Base-by-base conservation (phyloP, 192 early-diverging fungal species). In the Coemansia sp. region DNA sequence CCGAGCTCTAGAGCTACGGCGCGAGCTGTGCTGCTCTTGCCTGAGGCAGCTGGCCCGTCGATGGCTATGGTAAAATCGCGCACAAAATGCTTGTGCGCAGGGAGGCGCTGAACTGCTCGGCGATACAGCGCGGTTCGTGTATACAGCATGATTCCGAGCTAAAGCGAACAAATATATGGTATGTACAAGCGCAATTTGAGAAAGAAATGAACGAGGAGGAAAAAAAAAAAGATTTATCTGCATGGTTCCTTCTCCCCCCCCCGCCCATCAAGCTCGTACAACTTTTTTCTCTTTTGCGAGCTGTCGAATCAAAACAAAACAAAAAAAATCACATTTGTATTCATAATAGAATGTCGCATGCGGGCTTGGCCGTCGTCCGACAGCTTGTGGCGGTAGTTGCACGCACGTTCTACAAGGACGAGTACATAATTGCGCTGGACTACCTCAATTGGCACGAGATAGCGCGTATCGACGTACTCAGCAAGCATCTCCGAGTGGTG, bases 331-430 rank as follows among this genome's bases (percentile, higher is more conserved):
- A n/a, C n/a, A n/a, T n/a, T n/a, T n/a, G n/a, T n/a, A n/a, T n/a
- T n/a, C n/a, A n/a, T n/a, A n/a, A n/a, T n/a, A n/a, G n/a, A n/a
- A 76, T 76, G 80, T 71, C 74, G 29, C 68, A 74, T 45, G 74
- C 77, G 27, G 62, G 71, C 6, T 29, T 81, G 65, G 75, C 82
- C 31, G 76, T 88, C 12, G 84, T 91, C 12, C 84, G 85, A 47
- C 69, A 79, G 32, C 83, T 93, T 36, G 89, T 93, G 39, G 84
- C 86, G 43, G 79, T 87, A 59, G 92, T 93, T n/a, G 85, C 86
- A n/a, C 86, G 95, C 40, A 91, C 92, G 6, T 97, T 94, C 72
- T 95, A 94, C 76, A 86, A 91, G 67, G 87, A 88, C 24, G 79
- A 85, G 38, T 88, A 88, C 49, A 88, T 97, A 68, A 86, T 94